A percentile compares a stretch with the other conserved stretches of the same genome.
These are phyloP conservation scores for Chaetoceros tenuissimus DNA, from an alignment of 108 stramenopile species.

Conservation along the genomic window DNA sequence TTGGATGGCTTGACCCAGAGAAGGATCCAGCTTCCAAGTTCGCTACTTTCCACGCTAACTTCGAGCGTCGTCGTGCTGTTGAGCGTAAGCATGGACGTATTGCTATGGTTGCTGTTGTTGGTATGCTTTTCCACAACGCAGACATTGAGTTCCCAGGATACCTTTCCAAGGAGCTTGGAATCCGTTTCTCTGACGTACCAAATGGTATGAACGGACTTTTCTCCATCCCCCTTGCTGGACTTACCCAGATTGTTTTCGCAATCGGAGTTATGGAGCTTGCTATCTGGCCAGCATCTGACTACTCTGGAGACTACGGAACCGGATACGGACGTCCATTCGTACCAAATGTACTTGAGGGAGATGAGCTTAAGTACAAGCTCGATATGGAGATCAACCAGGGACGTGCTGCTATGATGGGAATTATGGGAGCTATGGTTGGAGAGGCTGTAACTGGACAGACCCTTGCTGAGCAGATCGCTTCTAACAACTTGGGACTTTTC, in stretches of 20 bases:
- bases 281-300: constrained; percentile 17
- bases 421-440: constrained; percentile 29
- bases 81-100: constrained; percentile 26
- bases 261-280: constrained; percentile 21
- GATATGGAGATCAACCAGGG: constrained; percentile 39
- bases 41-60: constrained; percentile 23
- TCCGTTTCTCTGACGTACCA: constrained; percentile 32
- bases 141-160: constrained; percentile 28
- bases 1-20: constrained; percentile 34
- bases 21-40: constrained; percentile 19
- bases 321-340: constrained; percentile 27
- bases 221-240: constrained; percentile 25
- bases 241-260: constrained; percentile 26
- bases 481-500: constrained; percentile 65
- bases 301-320: constrained; percentile 26
- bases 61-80: constrained; percentile 29
- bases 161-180: constrained; percentile 24
- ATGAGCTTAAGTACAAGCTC: constrained; percentile 36
- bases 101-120: constrained; percentile 28
- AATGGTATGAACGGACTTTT: constrained; percentile 26
- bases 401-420: constrained; percentile 21
- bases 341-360: constrained; percentile 24
- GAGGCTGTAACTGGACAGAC: constrained; percentile 44
- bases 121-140: constrained; percentile 30
- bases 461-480: constrained; percentile 87